Percentiles rank a stretch among this genome's conserved stretches.
Evolutionary conservation across 805 yeast genomes (phyloP).

Genomic region (Cyberlindnera subsufficiens): DNA sequence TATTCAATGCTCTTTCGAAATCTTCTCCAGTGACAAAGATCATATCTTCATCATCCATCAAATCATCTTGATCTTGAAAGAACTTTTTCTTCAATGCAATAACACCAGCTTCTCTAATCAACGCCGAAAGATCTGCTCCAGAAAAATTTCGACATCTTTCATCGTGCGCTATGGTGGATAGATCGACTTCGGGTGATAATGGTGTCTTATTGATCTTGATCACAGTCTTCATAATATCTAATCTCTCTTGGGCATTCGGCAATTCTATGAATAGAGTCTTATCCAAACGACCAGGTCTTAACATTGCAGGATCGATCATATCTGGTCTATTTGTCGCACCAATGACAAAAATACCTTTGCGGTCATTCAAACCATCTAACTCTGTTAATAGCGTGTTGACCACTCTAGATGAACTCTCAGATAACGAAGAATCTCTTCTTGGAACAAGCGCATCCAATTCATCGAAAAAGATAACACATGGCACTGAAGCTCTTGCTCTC

Average conservation of each 20-base stretch:
- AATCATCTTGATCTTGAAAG: slow-evolving; percentile 49
- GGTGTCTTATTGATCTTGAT: slow-evolving; percentile 74
- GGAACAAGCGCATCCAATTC: slow-evolving; percentile 96
- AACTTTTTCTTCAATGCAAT: slow-evolving; percentile 73
- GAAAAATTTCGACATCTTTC: slow-evolving; percentile 83
- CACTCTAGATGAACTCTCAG: slow-evolving; percentile 88
- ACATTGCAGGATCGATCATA: slow-evolving; percentile 97
- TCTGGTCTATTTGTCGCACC: slow-evolving; percentile 98
- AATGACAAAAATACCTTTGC: slow-evolving; percentile 88
- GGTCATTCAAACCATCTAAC: slow-evolving; percentile 87
- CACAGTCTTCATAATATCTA: slow-evolving; percentile 76
- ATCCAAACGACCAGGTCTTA: slow-evolving; percentile 93
- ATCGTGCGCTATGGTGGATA: slow-evolving; percentile 60
- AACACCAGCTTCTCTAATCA: slow-evolving; percentile 93
- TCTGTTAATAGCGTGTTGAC: slow-evolving; percentile 94
- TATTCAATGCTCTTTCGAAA: slow-evolving; percentile 63
- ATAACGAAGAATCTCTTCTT: slow-evolving; percentile 78
- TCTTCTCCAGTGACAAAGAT: slow-evolving; percentile 59
- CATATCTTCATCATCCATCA: slow-evolving; percentile 32
- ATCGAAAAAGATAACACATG: slow-evolving; percentile 93
- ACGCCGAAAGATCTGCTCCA: slow-evolving; percentile 92
- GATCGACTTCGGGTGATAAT: slow-evolving; percentile 52
- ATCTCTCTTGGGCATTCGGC: slow-evolving; percentile 72
- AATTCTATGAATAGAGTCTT: slow-evolving; percentile 88
- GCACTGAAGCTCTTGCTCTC: slow-evolving; percentile 88